Base-by-base conservation (phyloP, 768 basidiomycete species). In the Pilatotrama ljubarskyi region DNA sequence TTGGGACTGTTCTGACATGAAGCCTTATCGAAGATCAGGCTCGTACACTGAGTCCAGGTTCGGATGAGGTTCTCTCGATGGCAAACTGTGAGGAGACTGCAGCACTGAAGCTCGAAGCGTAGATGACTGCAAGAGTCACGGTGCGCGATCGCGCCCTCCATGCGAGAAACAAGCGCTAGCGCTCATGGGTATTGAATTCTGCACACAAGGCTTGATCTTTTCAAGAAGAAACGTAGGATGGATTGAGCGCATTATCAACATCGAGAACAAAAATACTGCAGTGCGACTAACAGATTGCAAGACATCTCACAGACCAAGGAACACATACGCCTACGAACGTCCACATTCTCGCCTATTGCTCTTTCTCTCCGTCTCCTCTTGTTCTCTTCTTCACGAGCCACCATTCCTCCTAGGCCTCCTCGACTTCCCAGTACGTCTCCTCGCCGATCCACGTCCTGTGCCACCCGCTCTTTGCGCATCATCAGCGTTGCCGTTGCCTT, bases 241-340 rank as follows among this genome's bases (percentile, higher is more conserved):
- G 2, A 35, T 8, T 10, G 25, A 37, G 35, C 20, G 46, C 35
- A 54, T 42, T 38, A 54, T 48, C 9, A 22, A 25, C 29, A 55
- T 61, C 53, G 53, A 51, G 52, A 60, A 49, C 58, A 52, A 46
- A n/a, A 8, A 29, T 24, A 43, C 26, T 49, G 48, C 59, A 35
- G 42, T 50, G 53, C 40, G 53, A 57, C 52, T 50, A 43, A 44
- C 47, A 42, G 40, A 55, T 51, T 50, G 47, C 52, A 55, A 59
- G 37, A 22, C 17, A 44, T 37, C 14, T 37, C 10, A 40, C 18
- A 35, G 47, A 49, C 38, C 40, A 41, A 43, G 24, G 32, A 36
- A 43, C 37, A 55, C 25, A 37, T 15, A 41, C 38, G 35, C 38
- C 11, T 13, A 26, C 17, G 29, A 32, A 38, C 50, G 47, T 49